Percentiles rank a stretch among this genome's conserved stretches.
Conservation (phyloP, 805 yeast species). For the Helenozyma rhizophorensis region DNA sequence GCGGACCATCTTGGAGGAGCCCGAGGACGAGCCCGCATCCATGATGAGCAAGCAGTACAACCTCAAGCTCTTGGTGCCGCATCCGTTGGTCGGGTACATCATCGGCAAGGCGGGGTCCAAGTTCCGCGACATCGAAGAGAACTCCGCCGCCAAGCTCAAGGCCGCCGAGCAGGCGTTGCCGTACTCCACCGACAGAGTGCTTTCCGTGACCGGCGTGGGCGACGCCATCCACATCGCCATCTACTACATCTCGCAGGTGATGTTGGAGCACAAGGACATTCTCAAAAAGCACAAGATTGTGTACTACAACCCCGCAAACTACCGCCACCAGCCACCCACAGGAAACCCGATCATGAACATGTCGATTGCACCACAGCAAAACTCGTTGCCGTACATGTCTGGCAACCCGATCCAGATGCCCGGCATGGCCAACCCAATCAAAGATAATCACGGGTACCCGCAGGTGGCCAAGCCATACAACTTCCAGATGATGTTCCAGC, state of each 20-base stretch:
- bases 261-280: conserved; percentile 53
- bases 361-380: conserved; percentile 18
- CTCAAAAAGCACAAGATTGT: conserved; percentile 51
- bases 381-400: conserved; percentile 15
- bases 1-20: conserved; percentile 62
- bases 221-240: conserved; percentile 85
- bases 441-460: conserved; percentile 7
- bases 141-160: conserved; percentile 69
- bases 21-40: conserved; percentile 58
- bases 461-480: conserved; percentile 25
- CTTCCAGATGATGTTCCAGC: conserved; percentile 39
- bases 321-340: conserved; percentile 13
- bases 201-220: conserved; percentile 71
- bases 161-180: conserved; percentile 74
- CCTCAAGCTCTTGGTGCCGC: conserved; percentile 66
- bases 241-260: conserved; percentile 66
- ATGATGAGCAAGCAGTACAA: conserved; percentile 50
- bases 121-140: conserved; percentile 77
- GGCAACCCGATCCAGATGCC: conserved; percentile 9
- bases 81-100: conserved; percentile 72
- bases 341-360: conserved; percentile 16
- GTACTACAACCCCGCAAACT: conserved; percentile 55
- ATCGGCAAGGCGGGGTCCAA: conserved; percentile 74
- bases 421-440: conserved; percentile 5
- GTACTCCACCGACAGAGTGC: conserved; percentile 69